Conservation (phyloP, 768 basidiomycete genomes). For the Plicaturopsis crispa region DNA sequence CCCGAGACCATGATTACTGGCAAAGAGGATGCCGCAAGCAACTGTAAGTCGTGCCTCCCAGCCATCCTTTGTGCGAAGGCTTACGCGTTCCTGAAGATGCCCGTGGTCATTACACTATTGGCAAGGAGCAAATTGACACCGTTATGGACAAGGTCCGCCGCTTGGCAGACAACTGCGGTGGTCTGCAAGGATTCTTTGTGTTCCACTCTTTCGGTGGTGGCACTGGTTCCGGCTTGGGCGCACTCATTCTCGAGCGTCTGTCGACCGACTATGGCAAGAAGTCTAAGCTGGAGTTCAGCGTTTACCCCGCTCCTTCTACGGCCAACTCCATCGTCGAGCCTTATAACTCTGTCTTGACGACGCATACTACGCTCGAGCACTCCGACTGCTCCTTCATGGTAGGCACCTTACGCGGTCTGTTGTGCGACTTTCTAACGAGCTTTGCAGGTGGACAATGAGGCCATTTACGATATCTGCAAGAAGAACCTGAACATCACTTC, state of each 20-base stretch:
- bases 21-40: slow-evolving; percentile 99
- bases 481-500: slow-evolving; percentile 78
- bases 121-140: slow-evolving; percentile 95
- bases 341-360: slow-evolving; percentile 96
- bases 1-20: slow-evolving; percentile 97
- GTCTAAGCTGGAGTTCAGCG: slow-evolving; percentile 96
- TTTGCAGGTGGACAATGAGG: slow-evolving; percentile 90
- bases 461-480: slow-evolving; percentile 99
- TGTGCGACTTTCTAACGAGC: background rate
- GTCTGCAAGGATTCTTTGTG: slow-evolving; percentile 99
- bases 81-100: slow-evolving; percentile 56
- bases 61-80: background rate
- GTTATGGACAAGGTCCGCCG: slow-evolving; percentile 97
- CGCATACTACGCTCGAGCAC: slow-evolving; percentile 98
- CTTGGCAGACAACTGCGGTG: slow-evolving; percentile 95
- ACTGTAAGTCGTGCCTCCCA: slow-evolving; percentile 52
- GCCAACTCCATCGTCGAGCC: slow-evolving; percentile 98
- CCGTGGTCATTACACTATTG: slow-evolving; percentile 97
- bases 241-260: slow-evolving; percentile 92
- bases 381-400: slow-evolving; percentile 99
- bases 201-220: slow-evolving; percentile 99
- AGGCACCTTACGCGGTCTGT: background rate
- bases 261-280: slow-evolving; percentile 99
- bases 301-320: slow-evolving; percentile 92
- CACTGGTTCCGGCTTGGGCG: slow-evolving; percentile 98